Evolutionary conservation across 805 yeast species (phyloP).

Genomic region (Monosporozyma siamensis): DNA sequence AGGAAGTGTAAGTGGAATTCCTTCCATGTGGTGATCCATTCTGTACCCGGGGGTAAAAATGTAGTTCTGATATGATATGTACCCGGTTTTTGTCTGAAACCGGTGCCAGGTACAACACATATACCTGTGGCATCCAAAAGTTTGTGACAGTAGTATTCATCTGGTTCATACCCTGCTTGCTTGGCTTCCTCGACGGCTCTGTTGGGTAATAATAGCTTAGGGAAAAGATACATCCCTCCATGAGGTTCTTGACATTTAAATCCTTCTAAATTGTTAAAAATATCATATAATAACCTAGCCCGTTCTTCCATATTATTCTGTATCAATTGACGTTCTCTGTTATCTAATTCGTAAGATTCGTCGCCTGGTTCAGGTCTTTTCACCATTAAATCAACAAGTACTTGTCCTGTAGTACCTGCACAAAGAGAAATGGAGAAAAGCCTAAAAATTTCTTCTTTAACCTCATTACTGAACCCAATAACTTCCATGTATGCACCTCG

Average conservation of each 20-base stretch:
- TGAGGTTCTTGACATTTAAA: constrained; percentile 78
- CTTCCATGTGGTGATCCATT: constrained; percentile 74
- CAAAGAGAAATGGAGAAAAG: constrained; percentile 87
- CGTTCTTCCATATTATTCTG: constrained; percentile 53
- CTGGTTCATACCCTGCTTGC: constrained; percentile 48
- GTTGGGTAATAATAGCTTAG: constrained; percentile 57
- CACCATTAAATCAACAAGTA: constrained; percentile 81
- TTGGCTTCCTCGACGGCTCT: constrained; percentile 55
- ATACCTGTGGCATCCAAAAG: constrained; percentile 83
- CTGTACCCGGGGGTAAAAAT: constrained; percentile 90
- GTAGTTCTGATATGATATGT: constrained; percentile 93
- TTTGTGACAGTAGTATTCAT: constrained; percentile 80
- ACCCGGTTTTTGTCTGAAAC: constrained; percentile 86
- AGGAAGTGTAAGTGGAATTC: constrained; percentile 70
- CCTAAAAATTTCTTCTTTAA: constrained; percentile 63
- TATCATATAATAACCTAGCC: constrained; percentile 53
- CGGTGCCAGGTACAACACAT: constrained; percentile 95
- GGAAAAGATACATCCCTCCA: constrained; percentile 98
- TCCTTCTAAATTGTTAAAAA: constrained; percentile 71
- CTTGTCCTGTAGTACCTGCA: constrained; percentile 92
- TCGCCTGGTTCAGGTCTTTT: constrained; percentile 83
- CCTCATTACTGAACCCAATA: constrained; percentile 63
- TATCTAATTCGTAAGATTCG: constrained; percentile 58
- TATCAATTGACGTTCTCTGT: constrained; percentile 50
- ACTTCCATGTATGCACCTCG: constrained; percentile 98